Percentiles rank a stretch among this genome's conserved stretches.
phyloP scores from a whole-genome alignment of 768 basidiomycete species.

The Phlebiopsis flavidoalba region DNA sequence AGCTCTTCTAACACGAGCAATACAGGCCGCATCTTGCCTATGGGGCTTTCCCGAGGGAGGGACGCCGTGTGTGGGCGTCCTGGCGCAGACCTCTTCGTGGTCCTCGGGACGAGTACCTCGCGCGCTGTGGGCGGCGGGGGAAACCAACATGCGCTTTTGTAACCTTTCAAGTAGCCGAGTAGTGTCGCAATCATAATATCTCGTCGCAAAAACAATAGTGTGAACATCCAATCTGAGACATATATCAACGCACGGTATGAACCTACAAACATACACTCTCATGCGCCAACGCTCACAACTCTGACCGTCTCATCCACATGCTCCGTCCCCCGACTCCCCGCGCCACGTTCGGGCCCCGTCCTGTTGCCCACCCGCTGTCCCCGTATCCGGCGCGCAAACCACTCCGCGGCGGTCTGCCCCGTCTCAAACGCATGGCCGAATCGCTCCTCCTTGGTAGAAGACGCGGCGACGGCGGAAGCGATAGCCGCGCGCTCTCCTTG shows the following conservation, averaged over 20 bases:
- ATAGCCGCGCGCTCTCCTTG: slow-evolving; percentile 44
- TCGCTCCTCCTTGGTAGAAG: slow-evolving; percentile 18
- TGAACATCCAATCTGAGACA: too few species aligned
- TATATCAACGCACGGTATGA: neutral
- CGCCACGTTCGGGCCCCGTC: slow-evolving; percentile 18
- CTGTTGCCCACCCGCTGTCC: slow-evolving; percentile 37
- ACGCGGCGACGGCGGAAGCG: slow-evolving; percentile 33
- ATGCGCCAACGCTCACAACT: neutral
- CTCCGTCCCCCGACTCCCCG: neutral
- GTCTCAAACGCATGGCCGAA: slow-evolving; percentile 20
- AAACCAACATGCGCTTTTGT: too few species aligned
- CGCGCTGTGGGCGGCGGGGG: too few species aligned
- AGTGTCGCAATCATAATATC: too few species aligned
- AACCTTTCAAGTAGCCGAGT: too few species aligned
- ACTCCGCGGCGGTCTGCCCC: slow-evolving; percentile 33
- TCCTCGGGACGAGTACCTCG: too few species aligned
- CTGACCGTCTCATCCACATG: neutral
- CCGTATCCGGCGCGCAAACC: slow-evolving; percentile 37
- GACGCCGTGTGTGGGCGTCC: too few species aligned
- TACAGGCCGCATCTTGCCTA: too few species aligned
- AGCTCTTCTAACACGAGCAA: too few species aligned
- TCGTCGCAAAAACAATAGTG: too few species aligned
- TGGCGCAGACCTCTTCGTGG: too few species aligned
- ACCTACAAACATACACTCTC: neutral
- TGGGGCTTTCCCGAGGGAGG: too few species aligned